phyloP scores from a whole-genome alignment of 2,329 filamentous ascomycete species.

The Fusarium austroafricanum region DNA sequence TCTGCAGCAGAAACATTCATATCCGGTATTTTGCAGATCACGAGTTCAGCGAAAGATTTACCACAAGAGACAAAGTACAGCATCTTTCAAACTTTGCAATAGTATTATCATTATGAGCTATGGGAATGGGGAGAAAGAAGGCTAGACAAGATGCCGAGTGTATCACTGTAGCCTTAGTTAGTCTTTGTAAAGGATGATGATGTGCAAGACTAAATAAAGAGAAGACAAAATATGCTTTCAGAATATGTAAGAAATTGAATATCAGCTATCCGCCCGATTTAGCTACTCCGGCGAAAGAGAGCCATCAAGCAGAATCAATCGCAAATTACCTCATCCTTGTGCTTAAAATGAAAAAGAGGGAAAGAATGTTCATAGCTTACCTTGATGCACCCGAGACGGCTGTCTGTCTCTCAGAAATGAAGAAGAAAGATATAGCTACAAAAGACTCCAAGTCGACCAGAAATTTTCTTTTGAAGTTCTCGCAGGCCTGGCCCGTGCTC shows the following conservation, averaged over 20 bases:
- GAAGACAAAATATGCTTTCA: conserved; percentile 63
- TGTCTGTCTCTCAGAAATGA: conserved; percentile 32
- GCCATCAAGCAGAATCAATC: conserved; percentile 90
- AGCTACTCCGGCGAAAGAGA: conserved; percentile 88
- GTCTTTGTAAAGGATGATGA: conserved; percentile 35
- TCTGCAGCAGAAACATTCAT: too few relatives aligned
- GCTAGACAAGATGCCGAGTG: background rate
- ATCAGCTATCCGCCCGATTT: conserved; percentile 83
- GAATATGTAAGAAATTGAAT: conserved; percentile 99
- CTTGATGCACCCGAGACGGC: conserved; percentile 33
- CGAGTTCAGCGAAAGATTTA: too few relatives aligned
- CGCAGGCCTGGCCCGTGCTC: conserved; percentile 37
- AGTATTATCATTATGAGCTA: background rate
- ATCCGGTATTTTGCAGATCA: too few relatives aligned
- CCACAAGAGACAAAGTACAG: too few relatives aligned
- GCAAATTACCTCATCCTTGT: conserved; percentile 97
- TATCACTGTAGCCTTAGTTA: conserved; percentile 42
- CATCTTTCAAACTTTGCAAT: too few relatives aligned
- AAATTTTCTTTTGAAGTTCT: conserved; percentile 48
- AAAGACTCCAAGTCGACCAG: conserved; percentile 1
- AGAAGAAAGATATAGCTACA: conserved; percentile 10
- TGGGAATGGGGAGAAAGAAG: background rate
- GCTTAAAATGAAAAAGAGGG: conserved; percentile 13
- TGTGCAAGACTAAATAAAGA: conserved; percentile 41
- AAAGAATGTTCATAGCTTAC: conserved; percentile 43